Percentiles rank a stretch among this genome's conserved stretches.
phyloP scores from a whole-genome alignment of 306 rosid genomes.

The Hippophae tibetana region DNA sequence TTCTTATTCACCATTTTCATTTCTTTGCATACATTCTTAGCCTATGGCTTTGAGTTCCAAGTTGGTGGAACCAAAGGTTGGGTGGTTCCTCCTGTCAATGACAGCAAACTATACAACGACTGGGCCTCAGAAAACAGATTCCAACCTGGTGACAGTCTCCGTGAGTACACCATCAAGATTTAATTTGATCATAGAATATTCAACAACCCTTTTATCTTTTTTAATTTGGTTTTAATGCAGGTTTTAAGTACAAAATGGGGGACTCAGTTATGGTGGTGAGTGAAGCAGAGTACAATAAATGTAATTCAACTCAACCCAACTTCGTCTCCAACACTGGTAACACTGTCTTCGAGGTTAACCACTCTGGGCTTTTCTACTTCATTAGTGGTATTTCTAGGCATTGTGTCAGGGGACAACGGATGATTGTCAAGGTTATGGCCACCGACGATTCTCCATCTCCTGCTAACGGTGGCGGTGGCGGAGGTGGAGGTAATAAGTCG shows the following conservation, averaged over 20 bases:
- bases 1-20: constrained; percentile 6
- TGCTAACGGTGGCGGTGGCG: background rate
- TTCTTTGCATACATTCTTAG: constrained; percentile 13
- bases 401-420: constrained; percentile 63
- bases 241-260: constrained; percentile 20
- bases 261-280: constrained; percentile 38
- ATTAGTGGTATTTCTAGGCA: constrained; percentile 76
- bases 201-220: background rate
- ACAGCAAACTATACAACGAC: constrained; percentile 45
- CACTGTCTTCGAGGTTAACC: constrained; percentile 34
- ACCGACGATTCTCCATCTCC: constrained; percentile 20
- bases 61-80: constrained; percentile 69
- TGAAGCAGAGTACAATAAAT: constrained; percentile 39
- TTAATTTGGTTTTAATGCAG: constrained; percentile 32
- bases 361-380: constrained; percentile 64
- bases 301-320: constrained; percentile 66
- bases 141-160: constrained; percentile 45
- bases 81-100: constrained; percentile 63
- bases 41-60: constrained; percentile 47
- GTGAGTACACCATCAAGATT: constrained; percentile 27
- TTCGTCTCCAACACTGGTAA: constrained; percentile 63
- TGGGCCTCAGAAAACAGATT: constrained; percentile 88
- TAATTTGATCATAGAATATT: too few relatives aligned
- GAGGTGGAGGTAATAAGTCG: constrained; percentile 9
- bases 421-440: constrained; percentile 56